Percentiles rank a stretch among this genome's conserved stretches.
These are phyloP conservation scores for Auricularia heimuer DNA, from an alignment of 768 basidiomycete species.

Conservation along the genomic window DNA sequence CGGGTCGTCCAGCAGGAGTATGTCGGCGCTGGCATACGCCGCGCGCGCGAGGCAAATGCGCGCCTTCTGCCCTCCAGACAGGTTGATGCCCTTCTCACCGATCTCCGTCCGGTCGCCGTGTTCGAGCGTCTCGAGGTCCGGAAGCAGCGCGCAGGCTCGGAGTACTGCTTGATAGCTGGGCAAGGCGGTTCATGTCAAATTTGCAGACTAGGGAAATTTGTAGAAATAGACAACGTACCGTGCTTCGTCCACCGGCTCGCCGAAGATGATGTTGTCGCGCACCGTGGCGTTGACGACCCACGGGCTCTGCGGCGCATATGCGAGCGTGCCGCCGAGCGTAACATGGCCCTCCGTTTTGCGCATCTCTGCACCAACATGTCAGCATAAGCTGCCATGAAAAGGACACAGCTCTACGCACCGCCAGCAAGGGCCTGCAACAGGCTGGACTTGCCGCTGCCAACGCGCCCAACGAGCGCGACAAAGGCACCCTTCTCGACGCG, in stretches of 20 bases:
- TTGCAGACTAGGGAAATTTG: background rate
- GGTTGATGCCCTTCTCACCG: conserved; percentile 68
- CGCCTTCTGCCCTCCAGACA: conserved; percentile 38
- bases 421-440: conserved; percentile 10
- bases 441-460: conserved; percentile 55
- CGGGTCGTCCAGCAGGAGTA: conserved; percentile 75
- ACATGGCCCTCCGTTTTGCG: conserved; percentile 46
- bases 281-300: conserved; percentile 65
- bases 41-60: conserved; percentile 71
- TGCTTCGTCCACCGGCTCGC: conserved; percentile 49
- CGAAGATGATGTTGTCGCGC: conserved; percentile 68
- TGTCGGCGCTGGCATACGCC: conserved; percentile 61
- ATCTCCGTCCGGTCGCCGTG: conserved; percentile 62
- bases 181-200: background rate
- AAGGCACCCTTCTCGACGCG: conserved; percentile 46
- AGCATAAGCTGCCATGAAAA: background rate
- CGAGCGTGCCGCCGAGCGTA: conserved; percentile 42
- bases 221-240: conserved; percentile 24
- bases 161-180: conserved; percentile 47
- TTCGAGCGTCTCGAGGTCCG: conserved; percentile 63
- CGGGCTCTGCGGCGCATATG: conserved; percentile 50
- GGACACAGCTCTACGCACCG: background rate
- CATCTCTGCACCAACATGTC: conserved; percentile 61
- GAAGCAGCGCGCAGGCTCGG: conserved; percentile 55
- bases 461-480: conserved; percentile 63